Percentiles rank a stretch among this genome's conserved stretches.
phyloP scores from a whole-genome alignment of 345 rosid species.

The Linum lewisii region DNA sequence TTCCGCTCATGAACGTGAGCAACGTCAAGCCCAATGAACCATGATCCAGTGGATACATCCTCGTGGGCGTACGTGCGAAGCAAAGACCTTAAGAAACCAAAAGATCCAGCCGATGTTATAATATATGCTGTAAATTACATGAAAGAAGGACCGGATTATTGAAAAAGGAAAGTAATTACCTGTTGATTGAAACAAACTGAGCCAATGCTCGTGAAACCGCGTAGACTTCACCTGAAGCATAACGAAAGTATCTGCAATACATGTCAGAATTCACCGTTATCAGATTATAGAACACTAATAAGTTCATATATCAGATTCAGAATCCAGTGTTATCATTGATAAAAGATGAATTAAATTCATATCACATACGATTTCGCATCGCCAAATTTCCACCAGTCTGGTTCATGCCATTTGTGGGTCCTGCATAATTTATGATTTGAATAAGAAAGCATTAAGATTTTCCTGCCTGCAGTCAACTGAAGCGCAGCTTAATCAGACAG shows the following conservation, averaged over 20 bases:
- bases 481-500: too few relatives aligned
- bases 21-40: too few relatives aligned
- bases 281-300: too few relatives aligned
- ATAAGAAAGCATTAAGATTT: too few relatives aligned
- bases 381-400: constrained; percentile 97
- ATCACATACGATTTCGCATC: constrained; percentile 61
- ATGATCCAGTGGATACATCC: too few relatives aligned
- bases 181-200: constrained; percentile 57
- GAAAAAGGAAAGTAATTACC: constrained; percentile 28
- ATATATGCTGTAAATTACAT: neutral
- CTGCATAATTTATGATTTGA: constrained; percentile 24
- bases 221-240: constrained; percentile 75
- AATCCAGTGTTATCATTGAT: too few relatives aligned
- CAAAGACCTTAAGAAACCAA: constrained; percentile 33
- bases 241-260: constrained; percentile 56
- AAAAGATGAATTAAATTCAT: neutral
- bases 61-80: constrained; percentile 20
- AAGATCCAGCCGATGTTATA: constrained; percentile 3
- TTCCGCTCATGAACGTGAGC: too few relatives aligned
- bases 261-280: constrained; percentile 1
- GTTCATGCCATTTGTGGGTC: constrained; percentile 61
- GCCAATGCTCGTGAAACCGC: constrained; percentile 60
- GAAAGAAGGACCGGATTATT: too few relatives aligned
- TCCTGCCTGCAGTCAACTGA: too few relatives aligned
- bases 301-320: too few relatives aligned